A percentile compares a stretch with the other conserved stretches of the same genome.
Evolutionary conservation across 345 rosid species (phyloP).

Genomic region (Anastatica hierochuntica): DNA sequence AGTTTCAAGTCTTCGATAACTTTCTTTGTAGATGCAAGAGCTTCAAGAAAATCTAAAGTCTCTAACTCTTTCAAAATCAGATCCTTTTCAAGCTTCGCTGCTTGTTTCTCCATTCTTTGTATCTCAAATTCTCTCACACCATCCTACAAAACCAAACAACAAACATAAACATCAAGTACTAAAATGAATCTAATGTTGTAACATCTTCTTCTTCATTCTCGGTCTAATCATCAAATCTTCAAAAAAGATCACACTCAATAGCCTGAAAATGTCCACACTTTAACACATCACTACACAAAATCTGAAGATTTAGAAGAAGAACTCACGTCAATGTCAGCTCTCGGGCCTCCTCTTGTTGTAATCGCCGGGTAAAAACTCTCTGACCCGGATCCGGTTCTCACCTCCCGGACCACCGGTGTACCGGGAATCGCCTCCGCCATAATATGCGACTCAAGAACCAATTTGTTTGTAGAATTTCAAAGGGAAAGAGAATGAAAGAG

Average conservation of each 20-base stretch:
- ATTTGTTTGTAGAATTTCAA: slow-evolving; percentile 1
- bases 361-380: slow-evolving; percentile 19
- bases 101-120: slow-evolving; percentile 69
- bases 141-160: slow-evolving; percentile 29
- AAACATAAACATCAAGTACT: not conserved
- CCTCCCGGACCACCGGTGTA: slow-evolving; percentile 41
- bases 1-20: slow-evolving; percentile 71
- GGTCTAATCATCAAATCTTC: not conserved
- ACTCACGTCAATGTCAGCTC: slow-evolving; percentile 46
- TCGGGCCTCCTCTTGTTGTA: slow-evolving; percentile 29
- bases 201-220: not conserved
- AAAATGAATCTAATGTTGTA: not conserved
- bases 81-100: slow-evolving; percentile 79
- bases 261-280: no score
- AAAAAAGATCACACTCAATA: no score
- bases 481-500: slow-evolving; percentile 21
- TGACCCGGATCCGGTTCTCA: slow-evolving; percentile 31
- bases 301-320: slow-evolving; percentile 9
- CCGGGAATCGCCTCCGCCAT: slow-evolving; percentile 31
- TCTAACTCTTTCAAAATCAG: slow-evolving; percentile 82
- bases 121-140: slow-evolving; percentile 53
- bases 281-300: no score
- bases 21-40: slow-evolving; percentile 64
- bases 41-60: slow-evolving; percentile 86
- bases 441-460: slow-evolving; percentile 8